Percentiles rank a stretch among this genome's conserved stretches.
Evolutionary conservation across 305 asterid genomes (phyloP).

Genomic region (Fraxinus velutina): DNA sequence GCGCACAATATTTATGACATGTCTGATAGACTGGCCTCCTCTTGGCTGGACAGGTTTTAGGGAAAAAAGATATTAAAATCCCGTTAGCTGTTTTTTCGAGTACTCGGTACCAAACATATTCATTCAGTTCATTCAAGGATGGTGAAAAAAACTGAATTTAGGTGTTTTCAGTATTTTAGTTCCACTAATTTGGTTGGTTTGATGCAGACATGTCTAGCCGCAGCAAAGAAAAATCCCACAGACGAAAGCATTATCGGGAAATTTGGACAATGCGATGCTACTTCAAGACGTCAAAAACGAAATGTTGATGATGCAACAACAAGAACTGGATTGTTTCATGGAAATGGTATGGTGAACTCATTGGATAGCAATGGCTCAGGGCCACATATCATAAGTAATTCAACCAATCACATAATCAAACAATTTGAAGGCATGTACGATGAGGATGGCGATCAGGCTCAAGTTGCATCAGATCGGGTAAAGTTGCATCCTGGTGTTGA

Average conservation of each 20-base stretch:
- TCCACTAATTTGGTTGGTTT: neutral
- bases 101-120: neutral
- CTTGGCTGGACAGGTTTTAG: neutral
- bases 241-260: slow-evolving; percentile 18
- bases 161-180: neutral
- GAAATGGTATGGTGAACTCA: neutral
- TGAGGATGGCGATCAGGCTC: slow-evolving; percentile 19
- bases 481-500: slow-evolving; percentile 31
- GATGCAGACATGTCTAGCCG: slow-evolving; percentile 55
- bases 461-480: slow-evolving; percentile 15
- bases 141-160: neutral
- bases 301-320: neutral
- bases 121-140: neutral
- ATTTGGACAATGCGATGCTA: slow-evolving; percentile 24
- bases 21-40: neutral
- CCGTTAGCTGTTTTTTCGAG: neutral
- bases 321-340: neutral
- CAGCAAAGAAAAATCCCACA: slow-evolving; percentile 29
- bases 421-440: slow-evolving; percentile 6
- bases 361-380: neutral
- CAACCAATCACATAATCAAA: neutral
- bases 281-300: slow-evolving; percentile 18
- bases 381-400: slow-evolving; percentile 14
- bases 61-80: neutral
- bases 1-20: neutral